Conservation (phyloP, 352 stramenopile genomes). For the Aphanomyces invadans region DNA sequence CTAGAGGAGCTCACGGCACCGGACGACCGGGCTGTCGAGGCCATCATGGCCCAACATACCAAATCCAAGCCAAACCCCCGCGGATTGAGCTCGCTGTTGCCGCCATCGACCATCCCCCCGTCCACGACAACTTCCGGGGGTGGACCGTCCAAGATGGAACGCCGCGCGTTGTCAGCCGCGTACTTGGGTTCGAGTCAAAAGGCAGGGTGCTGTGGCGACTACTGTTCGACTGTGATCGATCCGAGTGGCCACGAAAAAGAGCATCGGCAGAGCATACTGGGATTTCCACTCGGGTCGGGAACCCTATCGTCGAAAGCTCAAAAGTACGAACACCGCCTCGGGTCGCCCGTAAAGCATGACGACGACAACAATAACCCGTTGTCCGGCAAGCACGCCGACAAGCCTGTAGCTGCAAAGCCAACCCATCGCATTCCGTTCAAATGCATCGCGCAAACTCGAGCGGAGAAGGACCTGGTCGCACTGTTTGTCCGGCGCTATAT, state of each 20-base stretch:
- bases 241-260: not conserved
- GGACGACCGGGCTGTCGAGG: conserved; percentile 56
- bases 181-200: conserved; percentile 71
- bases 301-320: not conserved
- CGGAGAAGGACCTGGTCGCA: conserved; percentile 71
- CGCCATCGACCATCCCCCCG: not conserved
- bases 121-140: conserved; percentile 41
- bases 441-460: conserved; percentile 62
- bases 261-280: not conserved
- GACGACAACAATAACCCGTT: conserved; percentile 21
- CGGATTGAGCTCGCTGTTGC: conserved; percentile 25
- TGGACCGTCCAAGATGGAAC: conserved; percentile 43
- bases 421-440: conserved; percentile 65
- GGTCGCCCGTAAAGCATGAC: conserved; percentile 21
- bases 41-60: conserved; percentile 53
- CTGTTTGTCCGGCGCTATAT: conserved; percentile 71
- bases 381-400: not conserved
- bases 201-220: conserved; percentile 60
- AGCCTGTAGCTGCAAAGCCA: not conserved
- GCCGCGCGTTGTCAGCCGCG: conserved; percentile 46
- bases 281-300: not conserved
- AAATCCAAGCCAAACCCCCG: conserved; percentile 32
- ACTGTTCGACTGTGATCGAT: conserved; percentile 42
- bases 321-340: conserved; percentile 2
- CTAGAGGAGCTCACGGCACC: conserved; percentile 40